Evolutionary conservation across 345 rosid species (phyloP).

Genomic region (Salix caprea): DNA sequence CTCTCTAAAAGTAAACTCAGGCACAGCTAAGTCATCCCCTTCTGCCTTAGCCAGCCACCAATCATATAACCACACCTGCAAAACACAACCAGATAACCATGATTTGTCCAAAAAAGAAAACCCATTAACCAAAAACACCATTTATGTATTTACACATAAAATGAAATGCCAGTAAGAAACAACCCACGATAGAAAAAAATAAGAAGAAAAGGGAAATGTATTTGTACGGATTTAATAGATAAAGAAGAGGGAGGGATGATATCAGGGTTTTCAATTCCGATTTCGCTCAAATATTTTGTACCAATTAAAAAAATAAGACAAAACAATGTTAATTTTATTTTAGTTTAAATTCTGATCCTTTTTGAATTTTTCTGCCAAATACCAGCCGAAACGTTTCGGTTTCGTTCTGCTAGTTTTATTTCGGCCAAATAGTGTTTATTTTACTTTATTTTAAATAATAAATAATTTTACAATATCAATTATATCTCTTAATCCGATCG

Average conservation of each 20-base stretch:
- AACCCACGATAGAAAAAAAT: not conserved
- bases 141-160: not conserved
- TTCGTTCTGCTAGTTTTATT: too few relatives aligned
- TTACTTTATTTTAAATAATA: too few relatives aligned
- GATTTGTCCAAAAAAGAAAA: not conserved
- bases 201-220: not conserved
- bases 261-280: too few relatives aligned
- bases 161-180: too few relatives aligned
- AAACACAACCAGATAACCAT: not conserved
- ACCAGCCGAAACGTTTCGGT: too few relatives aligned
- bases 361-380: too few relatives aligned
- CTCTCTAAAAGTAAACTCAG: slow-evolving; percentile 36
- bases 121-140: not conserved
- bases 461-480: too few relatives aligned
- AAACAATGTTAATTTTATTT: too few relatives aligned
- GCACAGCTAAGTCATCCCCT: slow-evolving; percentile 30
- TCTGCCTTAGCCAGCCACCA: slow-evolving; percentile 38
- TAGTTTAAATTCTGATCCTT: too few relatives aligned
- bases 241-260: not conserved
- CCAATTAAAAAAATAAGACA: accelerated
- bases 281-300: too few relatives aligned
- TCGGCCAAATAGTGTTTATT: too few relatives aligned
- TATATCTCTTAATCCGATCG: too few relatives aligned
- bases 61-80: slow-evolving; percentile 31
- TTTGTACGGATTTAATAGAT: slow-evolving; percentile 1